These are phyloP conservation scores for Fusarium buharicum DNA, from an alignment of 2,329 filamentous ascomycete genomes.

Conservation along the genomic window DNA sequence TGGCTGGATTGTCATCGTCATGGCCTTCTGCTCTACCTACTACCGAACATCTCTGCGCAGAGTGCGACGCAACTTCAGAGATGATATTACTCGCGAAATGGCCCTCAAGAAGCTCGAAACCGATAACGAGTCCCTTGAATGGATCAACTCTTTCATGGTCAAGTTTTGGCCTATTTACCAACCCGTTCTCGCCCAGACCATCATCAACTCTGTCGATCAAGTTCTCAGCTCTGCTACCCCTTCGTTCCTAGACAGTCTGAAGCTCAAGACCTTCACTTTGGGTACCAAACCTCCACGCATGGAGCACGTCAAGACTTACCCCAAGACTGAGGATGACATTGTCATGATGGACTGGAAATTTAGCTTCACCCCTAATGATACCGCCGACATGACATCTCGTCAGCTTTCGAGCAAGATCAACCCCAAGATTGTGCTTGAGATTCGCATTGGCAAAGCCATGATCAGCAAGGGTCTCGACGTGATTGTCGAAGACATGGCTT, in stretches of 20 bases:
- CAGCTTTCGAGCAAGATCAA: conserved; percentile 97
- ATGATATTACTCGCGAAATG: conserved; percentile 91
- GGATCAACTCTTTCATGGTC: conserved; percentile 98
- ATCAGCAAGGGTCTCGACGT: conserved; percentile 97
- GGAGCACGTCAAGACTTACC: conserved; percentile 98
- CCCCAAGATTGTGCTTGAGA: conserved; percentile 94
- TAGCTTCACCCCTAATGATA: conserved; percentile 97
- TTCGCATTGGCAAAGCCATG: conserved; percentile 93
- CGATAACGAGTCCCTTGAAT: conserved; percentile 92
- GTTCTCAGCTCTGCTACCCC: conserved; percentile 93
- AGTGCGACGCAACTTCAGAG: conserved; percentile 93
- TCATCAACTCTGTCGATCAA: conserved; percentile 95
- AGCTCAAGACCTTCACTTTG: conserved; percentile 91
- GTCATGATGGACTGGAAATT: conserved; percentile 99
- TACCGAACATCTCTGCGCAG: conserved; percentile 95
- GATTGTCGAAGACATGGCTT: conserved; percentile 98
- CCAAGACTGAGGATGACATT: conserved; percentile 92
- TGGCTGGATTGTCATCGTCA: conserved; percentile 91
- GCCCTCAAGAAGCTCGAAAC: conserved; percentile 87
- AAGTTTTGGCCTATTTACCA: conserved; percentile 99
- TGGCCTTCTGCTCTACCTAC: conserved; percentile 92
- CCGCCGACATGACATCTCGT: conserved; percentile 85
- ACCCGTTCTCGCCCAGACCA: conserved; percentile 88
- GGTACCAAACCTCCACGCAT: conserved; percentile 95
- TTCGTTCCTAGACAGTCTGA: conserved; percentile 90